These are phyloP conservation scores for Alternaria longipes DNA, from an alignment of 2,329 filamentous ascomycete species.

Conservation along the genomic window DNA sequence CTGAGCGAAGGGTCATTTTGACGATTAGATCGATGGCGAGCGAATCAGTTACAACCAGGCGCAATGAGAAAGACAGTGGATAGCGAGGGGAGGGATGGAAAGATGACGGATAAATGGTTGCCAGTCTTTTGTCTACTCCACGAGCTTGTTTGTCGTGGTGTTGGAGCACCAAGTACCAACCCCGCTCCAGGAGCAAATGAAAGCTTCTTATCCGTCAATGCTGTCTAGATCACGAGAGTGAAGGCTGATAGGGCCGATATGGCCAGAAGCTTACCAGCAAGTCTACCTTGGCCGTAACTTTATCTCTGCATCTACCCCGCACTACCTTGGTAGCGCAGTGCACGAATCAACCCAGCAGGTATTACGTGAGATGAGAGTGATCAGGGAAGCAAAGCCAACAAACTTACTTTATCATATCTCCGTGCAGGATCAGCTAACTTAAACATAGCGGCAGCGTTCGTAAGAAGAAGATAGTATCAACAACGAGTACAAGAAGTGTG, in stretches of 20 bases:
- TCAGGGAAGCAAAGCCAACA: not conserved
- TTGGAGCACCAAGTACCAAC: not conserved
- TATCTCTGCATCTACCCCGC: not conserved
- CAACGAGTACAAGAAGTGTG: not conserved
- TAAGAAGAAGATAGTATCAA: not conserved
- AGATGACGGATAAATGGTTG: not conserved
- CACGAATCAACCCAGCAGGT: not conserved
- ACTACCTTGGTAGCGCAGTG: not conserved
- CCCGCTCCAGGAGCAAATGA: not conserved
- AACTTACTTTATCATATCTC: not conserved
- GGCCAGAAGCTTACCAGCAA: not conserved
- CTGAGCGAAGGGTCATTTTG: not conserved
- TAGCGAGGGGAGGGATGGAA: not conserved
- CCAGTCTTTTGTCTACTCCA: not conserved
- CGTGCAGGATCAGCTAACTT: not conserved
- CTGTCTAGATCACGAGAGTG: not conserved
- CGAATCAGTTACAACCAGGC: not conserved
- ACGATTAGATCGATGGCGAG: not conserved
- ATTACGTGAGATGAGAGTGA: not conserved
- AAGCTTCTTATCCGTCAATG: not conserved
- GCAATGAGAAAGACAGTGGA: not conserved
- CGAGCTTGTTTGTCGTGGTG: not conserved
- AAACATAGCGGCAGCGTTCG: not conserved
- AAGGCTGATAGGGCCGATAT: not conserved
- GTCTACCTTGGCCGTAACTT: not conserved